Evolutionary conservation across 345 rosid species (phyloP), one percentile per base, ranked within the genome.

Genomic region (Alliaria petiolata): DNA sequence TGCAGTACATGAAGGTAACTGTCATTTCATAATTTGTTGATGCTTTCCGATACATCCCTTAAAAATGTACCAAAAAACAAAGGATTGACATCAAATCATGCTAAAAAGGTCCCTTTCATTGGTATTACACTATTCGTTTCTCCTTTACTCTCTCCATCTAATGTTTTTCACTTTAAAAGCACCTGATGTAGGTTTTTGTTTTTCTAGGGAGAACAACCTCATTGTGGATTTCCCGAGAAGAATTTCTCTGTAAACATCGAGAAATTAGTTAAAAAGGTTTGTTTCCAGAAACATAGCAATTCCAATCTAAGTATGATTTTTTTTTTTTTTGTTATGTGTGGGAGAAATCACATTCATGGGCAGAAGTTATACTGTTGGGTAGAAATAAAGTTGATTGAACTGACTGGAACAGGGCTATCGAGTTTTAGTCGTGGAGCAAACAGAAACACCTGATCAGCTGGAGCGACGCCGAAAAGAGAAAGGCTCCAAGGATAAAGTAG

Each of bases 181-280:
- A 16, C 54, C 42, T 76, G 65, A 76, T 51, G 33, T 42, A 31
- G 63, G 40, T 39, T 39, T 68, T 52, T 53, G 35, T 54, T 78
- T n/a, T 58, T 59, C 19, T 54, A 95, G 99, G 99, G 99, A 62
- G 99, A 88, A 38, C 99, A 95, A 79, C 99, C 99, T 53, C 99
- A 95, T 70, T 95, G 99, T 86, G 99, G 99, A 65, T 95, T 95
- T 83, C 99, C 99, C 3, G 99, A 95, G 84, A 89, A 67, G 75
- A 95, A 91, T 81, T 95, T 89, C 78, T 84, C 93, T 30, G 76
- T 88, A 86, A 89, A 95, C 78, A 81, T 85, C 30, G 96, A 91
- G 84, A 95, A 91, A 82, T 81, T 95, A 81, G 98, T 96, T 57
- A 76, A 83, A 81, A 95, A 95, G 98, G 98, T 95, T 78, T 31